A percentile compares a stretch with the other conserved stretches of the same genome.
These are phyloP conservation scores for Aquanectria penicillioides DNA, from an alignment of 2,329 filamentous ascomycete genomes.

Conservation along the genomic window DNA sequence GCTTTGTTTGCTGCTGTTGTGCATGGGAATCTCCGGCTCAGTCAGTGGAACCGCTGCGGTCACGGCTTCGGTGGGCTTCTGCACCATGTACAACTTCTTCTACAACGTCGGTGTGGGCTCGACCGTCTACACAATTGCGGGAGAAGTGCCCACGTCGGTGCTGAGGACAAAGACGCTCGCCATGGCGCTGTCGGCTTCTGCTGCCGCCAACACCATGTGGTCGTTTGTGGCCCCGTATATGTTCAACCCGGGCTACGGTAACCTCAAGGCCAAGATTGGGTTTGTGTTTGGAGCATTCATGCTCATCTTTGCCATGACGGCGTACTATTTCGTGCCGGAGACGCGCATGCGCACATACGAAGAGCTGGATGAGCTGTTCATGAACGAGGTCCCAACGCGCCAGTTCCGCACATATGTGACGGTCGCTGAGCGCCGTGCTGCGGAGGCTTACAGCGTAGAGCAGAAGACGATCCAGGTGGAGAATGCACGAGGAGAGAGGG, in stretches of 20 bases:
- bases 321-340: slow-evolving; percentile 61
- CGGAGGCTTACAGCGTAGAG: slow-evolving; percentile 37
- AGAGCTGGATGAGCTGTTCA: slow-evolving; percentile 43
- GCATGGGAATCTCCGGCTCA: slow-evolving; percentile 43
- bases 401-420: slow-evolving; percentile 38
- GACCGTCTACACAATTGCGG: slow-evolving; percentile 53
- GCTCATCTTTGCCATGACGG: slow-evolving; percentile 46
- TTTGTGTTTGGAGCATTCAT: slow-evolving; percentile 52
- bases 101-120: slow-evolving; percentile 54
- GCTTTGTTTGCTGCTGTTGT: slow-evolving; percentile 36
- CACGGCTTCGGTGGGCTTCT: slow-evolving; percentile 46
- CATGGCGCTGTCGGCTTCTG: slow-evolving; percentile 54
- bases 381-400: slow-evolving; percentile 34
- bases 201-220: slow-evolving; percentile 53
- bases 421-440: slow-evolving; percentile 35
- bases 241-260: slow-evolving; percentile 45
- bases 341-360: slow-evolving; percentile 45
- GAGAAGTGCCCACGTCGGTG: slow-evolving; percentile 55
- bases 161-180: slow-evolving; percentile 56
- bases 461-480: not conserved
- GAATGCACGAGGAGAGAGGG: no score
- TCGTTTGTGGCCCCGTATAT: slow-evolving; percentile 60
- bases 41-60: slow-evolving; percentile 35
- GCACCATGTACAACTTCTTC: slow-evolving; percentile 52
- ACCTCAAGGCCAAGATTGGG: slow-evolving; percentile 53